Evolutionary conservation across 768 basidiomycete species (phyloP), one percentile per base, ranked within the genome.

Genomic region (Kwoniella dejecticola): DNA sequence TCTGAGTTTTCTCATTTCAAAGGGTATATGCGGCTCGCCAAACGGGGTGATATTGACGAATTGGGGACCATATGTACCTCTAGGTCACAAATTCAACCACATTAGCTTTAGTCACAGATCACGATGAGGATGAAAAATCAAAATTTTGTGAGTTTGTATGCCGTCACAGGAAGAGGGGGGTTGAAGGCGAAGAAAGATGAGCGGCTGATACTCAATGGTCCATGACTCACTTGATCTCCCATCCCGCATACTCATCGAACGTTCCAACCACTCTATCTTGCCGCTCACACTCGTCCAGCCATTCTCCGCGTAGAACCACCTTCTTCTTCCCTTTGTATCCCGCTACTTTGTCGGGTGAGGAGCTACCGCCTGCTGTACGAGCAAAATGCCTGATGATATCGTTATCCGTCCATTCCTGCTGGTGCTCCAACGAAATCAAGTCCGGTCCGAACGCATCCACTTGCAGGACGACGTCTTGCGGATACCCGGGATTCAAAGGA

Each of bases 151-250:
- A n/a, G n/a, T n/a, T n/a, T n/a, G n/a, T n/a, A n/a, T n/a, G n/a
- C n/a, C n/a, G n/a, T n/a, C n/a, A n/a, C n/a, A n/a, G n/a, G n/a
- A n/a, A n/a, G n/a, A n/a, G n/a, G n/a, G n/a, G n/a, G n/a, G n/a
- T n/a, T n/a, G n/a, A n/a, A n/a, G n/a, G n/a, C n/a, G n/a, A n/a
- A n/a, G n/a, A n/a, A n/a, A n/a, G n/a, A n/a, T n/a, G n/a, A n/a
- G n/a, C n/a, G n/a, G n/a, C n/a, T n/a, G n/a, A n/a, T n/a, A n/a
- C n/a, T n/a, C n/a, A n/a, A n/a, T n/a, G n/a, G 15, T 36, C 33
- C 33, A 30, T 48, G n/a, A 30, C 48, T 50, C 12, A 50, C 48
- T 31, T 50, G 6, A 50, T 29, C 12, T 50, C 48, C 48, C 48
- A 50, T 19, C 48, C 48, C 4, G 21, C 31, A 30, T n/a, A 50